phyloP scores from a whole-genome alignment of 805 yeast species.

The Scheffersomyces spartinae region DNA sequence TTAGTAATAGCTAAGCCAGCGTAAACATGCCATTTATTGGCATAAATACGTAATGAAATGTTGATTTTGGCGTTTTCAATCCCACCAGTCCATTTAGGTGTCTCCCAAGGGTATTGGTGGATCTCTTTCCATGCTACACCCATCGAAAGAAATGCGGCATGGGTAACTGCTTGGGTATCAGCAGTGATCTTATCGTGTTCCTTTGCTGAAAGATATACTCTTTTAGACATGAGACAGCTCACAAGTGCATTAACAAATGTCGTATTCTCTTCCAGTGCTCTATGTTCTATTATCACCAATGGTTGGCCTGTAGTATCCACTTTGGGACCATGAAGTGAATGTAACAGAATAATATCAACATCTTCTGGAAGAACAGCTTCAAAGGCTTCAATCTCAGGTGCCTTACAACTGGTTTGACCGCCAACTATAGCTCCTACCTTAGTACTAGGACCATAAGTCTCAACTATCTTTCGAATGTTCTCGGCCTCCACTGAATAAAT shows the following conservation, averaged over 20 bases:
- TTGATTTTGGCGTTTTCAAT: slow-evolving; percentile 93
- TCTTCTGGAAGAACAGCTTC: slow-evolving; percentile 67
- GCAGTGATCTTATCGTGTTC: slow-evolving; percentile 95
- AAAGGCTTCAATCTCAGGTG: slow-evolving; percentile 80
- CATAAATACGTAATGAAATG: slow-evolving; percentile 78
- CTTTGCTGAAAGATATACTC: slow-evolving; percentile 66
- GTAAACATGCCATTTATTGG: slow-evolving; percentile 96
- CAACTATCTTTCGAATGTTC: slow-evolving; percentile 60
- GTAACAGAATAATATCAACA: slow-evolving; percentile 75
- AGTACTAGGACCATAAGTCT: slow-evolving; percentile 74
- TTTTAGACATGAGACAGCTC: slow-evolving; percentile 65
- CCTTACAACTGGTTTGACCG: slow-evolving; percentile 96
- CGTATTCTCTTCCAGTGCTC: slow-evolving; percentile 45
- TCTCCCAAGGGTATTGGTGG: slow-evolving; percentile 86
- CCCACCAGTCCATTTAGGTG: slow-evolving; percentile 82
- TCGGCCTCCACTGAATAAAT: slow-evolving; percentile 93
- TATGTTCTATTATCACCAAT: slow-evolving; percentile 70
- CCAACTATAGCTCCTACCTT: slow-evolving; percentile 87
- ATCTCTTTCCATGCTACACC: slow-evolving; percentile 88
- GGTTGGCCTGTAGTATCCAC: slow-evolving; percentile 91
- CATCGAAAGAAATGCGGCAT: slow-evolving; percentile 94
- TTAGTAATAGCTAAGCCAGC: slow-evolving; percentile 96
- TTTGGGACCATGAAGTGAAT: slow-evolving; percentile 90
- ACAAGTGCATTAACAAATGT: slow-evolving; percentile 52
- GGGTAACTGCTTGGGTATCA: slow-evolving; percentile 97